Percentiles rank a stretch among this genome's conserved stretches.
Conservation (phyloP, 1,139 yeast genomes). For the Geotrichum candidum region DNA sequence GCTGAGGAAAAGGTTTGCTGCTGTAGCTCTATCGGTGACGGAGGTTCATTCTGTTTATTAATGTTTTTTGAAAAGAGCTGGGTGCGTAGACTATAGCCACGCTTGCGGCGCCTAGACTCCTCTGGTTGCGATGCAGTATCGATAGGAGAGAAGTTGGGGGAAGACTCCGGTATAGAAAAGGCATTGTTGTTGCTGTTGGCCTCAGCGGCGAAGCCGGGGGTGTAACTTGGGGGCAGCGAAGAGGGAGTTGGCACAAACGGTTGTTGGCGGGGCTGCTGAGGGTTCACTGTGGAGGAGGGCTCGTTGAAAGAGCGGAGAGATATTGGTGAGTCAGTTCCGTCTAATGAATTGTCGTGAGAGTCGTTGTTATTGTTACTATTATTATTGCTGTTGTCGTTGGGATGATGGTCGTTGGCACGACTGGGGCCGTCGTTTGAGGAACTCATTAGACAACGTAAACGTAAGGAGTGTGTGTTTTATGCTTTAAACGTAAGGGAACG, state of each 20-base stretch:
- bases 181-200: background rate
- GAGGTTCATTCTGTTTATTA: conserved; percentile 22
- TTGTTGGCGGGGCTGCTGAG: background rate
- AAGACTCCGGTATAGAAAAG: background rate
- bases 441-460: background rate
- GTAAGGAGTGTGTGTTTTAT: background rate
- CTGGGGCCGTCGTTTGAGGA: background rate
- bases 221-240: background rate
- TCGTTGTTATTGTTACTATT: background rate
- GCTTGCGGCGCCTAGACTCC: conserved; percentile 38
- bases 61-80: conserved; percentile 58
- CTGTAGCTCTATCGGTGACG: conserved; percentile 23
- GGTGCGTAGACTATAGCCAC: conserved; percentile 70
- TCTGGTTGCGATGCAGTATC: background rate
- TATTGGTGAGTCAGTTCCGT: background rate
- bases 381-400: background rate
- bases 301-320: background rate
- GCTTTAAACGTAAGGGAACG: background rate
- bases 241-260: background rate
- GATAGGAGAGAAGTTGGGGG: conserved; percentile 21
- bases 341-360: background rate
- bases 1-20: conserved; percentile 4
- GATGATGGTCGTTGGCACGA: background rate
- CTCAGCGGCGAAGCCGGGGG: conserved; percentile 7
- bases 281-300: background rate